Conservation (phyloP, 768 basidiomycete genomes). For the Polyporus arcularius region DNA sequence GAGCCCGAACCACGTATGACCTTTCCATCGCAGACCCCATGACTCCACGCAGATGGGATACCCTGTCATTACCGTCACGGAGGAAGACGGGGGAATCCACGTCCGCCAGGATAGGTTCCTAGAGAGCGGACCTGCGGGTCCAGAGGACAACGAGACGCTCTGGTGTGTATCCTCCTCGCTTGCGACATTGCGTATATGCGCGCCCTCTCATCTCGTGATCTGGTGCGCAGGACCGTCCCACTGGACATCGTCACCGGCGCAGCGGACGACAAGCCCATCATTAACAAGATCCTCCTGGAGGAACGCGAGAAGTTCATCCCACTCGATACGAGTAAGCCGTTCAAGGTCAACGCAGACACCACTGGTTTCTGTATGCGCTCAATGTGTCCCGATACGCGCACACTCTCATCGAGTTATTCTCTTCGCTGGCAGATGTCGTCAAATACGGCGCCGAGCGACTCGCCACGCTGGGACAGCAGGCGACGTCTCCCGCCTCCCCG, state of each 20-base stretch:
- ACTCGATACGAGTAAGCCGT: constrained; percentile 74
- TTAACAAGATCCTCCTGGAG: constrained; percentile 69
- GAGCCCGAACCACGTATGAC: background rate
- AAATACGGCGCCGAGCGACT: constrained; percentile 82
- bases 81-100: constrained; percentile 67
- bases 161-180: constrained; percentile 51
- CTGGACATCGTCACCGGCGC: constrained; percentile 67
- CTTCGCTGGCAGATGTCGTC: constrained; percentile 64
- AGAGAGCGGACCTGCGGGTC: constrained; percentile 75
- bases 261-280: constrained; percentile 51
- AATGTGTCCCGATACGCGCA: no score
- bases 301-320: constrained; percentile 67
- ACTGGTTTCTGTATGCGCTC: constrained; percentile 71
- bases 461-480: constrained; percentile 75
- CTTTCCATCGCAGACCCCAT: background rate
- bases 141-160: constrained; percentile 83
- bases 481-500: constrained; percentile 59
- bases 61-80: constrained; percentile 87
- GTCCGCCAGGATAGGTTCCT: constrained; percentile 93
- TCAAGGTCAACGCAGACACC: constrained; percentile 90
- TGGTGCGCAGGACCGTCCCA: constrained; percentile 72
- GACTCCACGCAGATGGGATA: constrained; percentile 60
- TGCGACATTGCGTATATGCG: background rate
- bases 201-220: background rate
- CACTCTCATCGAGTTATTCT: no score